These are phyloP conservation scores for Colletotrichum sp. DNA, from an alignment of 2,329 filamentous ascomycete species.

Conservation along the genomic window DNA sequence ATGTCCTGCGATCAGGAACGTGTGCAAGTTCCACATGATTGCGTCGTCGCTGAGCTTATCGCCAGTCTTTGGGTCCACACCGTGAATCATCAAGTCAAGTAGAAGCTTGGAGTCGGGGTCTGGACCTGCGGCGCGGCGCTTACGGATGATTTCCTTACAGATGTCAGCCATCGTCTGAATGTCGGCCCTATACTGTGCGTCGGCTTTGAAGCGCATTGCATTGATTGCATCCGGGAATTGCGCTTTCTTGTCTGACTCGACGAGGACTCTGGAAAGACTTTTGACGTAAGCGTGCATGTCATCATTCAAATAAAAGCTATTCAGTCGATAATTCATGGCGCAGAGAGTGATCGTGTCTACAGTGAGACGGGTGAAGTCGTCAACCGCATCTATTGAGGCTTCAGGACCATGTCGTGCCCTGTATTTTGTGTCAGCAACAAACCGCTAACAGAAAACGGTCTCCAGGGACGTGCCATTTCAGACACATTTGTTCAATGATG, in stretches of 20 bases:
- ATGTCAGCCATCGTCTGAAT: conserved; percentile 46
- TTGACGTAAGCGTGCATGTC: conserved; percentile 70
- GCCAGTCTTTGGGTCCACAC: conserved; percentile 70
- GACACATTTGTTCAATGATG: conserved; percentile 66
- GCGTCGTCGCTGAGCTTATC: conserved; percentile 65
- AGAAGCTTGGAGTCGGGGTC: conserved; percentile 61
- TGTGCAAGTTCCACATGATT: conserved; percentile 75
- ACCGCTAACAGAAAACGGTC: background rate
- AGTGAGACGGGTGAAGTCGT: conserved; percentile 76
- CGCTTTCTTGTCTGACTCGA: conserved; percentile 59
- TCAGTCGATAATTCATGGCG: conserved; percentile 76
- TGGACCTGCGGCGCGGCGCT: conserved; percentile 19
- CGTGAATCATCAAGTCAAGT: conserved; percentile 72
- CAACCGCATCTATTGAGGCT: conserved; percentile 55
- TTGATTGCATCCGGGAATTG: conserved; percentile 42
- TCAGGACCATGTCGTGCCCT: conserved; percentile 57
- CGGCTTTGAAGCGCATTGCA: conserved; percentile 32
- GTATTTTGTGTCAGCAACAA: conserved; percentile 42
- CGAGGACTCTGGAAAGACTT: conserved; percentile 70
- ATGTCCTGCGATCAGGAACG: conserved; percentile 73
- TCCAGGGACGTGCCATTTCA: conserved; percentile 61
- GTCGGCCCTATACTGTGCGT: conserved; percentile 50
- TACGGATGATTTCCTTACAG: conserved; percentile 48
- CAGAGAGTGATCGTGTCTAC: conserved; percentile 76
- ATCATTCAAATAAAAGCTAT: conserved; percentile 66